A percentile compares a stretch with the other conserved stretches of the same genome.
Evolutionary conservation across 192 early-diverging fungal species (phyloP).

Genomic region (Pilaira anomala): DNA sequence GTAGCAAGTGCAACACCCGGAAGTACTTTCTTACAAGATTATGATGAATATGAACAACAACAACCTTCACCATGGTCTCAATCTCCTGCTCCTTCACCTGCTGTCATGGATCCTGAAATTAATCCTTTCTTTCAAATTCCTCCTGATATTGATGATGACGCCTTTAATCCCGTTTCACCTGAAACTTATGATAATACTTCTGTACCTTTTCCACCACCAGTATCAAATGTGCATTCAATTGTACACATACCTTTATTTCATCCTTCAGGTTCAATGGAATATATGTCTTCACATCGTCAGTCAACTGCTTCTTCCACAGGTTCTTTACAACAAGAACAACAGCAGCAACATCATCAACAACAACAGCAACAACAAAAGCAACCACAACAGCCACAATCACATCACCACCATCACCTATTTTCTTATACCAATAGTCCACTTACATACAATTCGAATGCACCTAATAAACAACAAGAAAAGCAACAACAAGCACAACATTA

Average conservation of each 20-base stretch:
- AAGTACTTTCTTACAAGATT: conserved; percentile 27
- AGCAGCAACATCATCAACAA: neutral
- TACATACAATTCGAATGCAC: neutral
- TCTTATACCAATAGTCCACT: neutral
- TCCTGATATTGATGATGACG: conserved; percentile 52
- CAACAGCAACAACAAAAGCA: neutral
- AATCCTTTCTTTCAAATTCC: conserved; percentile 53
- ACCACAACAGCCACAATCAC: no score
- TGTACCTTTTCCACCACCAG: conserved; percentile 27
- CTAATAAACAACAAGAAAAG: neutral
- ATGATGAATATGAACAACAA: conserved; percentile 54
- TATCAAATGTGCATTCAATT: conserved; percentile 45
- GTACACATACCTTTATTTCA: conserved; percentile 53
- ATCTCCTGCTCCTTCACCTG: conserved; percentile 50
- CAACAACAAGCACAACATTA: neutral
- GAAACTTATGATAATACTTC: conserved; percentile 23
- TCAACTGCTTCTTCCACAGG: neutral
- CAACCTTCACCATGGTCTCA: conserved; percentile 57
- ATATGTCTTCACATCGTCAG: conserved; percentile 19
- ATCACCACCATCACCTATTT: neutral
- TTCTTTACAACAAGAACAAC: neutral
- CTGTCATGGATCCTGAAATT: conserved; percentile 50
- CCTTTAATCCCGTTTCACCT: conserved; percentile 52
- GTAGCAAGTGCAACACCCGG: neutral
- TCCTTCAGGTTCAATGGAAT: conserved; percentile 37